These are phyloP conservation scores for Mycena olivaceomarginata DNA, from an alignment of 768 basidiomycete species.

Conservation along the genomic window DNA sequence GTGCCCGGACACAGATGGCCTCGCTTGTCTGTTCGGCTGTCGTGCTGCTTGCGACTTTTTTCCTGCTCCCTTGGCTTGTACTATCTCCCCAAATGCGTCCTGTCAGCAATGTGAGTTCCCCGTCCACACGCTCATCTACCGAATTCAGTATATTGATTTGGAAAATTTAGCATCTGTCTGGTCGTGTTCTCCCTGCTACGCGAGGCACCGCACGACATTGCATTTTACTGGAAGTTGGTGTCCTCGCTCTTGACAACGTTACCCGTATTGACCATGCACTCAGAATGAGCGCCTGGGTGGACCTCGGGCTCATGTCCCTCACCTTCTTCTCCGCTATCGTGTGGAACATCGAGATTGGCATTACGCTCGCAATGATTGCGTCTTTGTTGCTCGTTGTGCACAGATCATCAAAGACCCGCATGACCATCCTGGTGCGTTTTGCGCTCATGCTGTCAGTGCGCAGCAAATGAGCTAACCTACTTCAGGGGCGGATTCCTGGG, in stretches of 20 bases:
- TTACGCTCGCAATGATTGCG: slow-evolving; percentile 91
- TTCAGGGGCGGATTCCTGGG: slow-evolving; percentile 89
- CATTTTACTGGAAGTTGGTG: slow-evolving; percentile 88
- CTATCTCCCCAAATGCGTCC: slow-evolving; percentile 92
- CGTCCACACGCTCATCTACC: neutral
- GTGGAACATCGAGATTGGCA: slow-evolving; percentile 95
- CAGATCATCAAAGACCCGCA: slow-evolving; percentile 90
- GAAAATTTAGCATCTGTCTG: slow-evolving; percentile 78
- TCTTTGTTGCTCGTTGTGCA: slow-evolving; percentile 93
- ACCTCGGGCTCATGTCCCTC: slow-evolving; percentile 64
- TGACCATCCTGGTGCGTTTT: slow-evolving; percentile 88
- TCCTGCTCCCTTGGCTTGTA: slow-evolving; percentile 92
- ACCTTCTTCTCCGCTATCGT: slow-evolving; percentile 53
- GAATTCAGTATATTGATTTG: slow-evolving; percentile 8
- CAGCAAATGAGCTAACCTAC: neutral
- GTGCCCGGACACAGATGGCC: slow-evolving; percentile 93
- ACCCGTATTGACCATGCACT: neutral
- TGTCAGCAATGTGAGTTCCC: slow-evolving; percentile 86
- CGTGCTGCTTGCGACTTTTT: slow-evolving; percentile 91
- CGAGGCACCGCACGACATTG: slow-evolving; percentile 92
- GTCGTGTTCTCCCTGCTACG: slow-evolving; percentile 90
- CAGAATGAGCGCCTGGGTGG: neutral
- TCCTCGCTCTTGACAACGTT: neutral
- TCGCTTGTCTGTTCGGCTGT: slow-evolving; percentile 85
- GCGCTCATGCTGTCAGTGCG: neutral